Conservation (phyloP, 2,329 filamentous ascomycete species). For the Apiospora koreana region DNA sequence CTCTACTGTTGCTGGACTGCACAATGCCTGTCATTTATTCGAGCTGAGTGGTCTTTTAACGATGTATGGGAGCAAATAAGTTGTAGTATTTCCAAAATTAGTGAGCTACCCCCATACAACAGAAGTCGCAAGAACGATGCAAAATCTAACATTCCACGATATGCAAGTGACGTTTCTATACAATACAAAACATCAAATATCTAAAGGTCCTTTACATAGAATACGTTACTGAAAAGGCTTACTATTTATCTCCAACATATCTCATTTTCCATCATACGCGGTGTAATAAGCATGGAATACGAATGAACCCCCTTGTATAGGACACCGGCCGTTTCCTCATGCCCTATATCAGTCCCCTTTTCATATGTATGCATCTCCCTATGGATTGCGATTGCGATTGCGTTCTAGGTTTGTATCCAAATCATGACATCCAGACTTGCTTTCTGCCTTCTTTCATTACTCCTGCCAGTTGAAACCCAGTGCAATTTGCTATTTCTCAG, state of each 20-base stretch:
- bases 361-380: neutral
- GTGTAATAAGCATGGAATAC: neutral
- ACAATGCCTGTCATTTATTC: too few relatives aligned
- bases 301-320: neutral
- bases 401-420: neutral
- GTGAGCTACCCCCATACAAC: neutral
- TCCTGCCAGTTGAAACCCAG: neutral
- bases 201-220: neutral
- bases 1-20: neutral
- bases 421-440: neutral
- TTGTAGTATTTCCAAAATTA: neutral
- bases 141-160: neutral
- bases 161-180: neutral
- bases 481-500: neutral
- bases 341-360: neutral
- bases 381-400: neutral
- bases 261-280: neutral
- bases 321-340: neutral
- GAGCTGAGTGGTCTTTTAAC: neutral
- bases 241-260: neutral
- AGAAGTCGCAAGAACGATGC: neutral
- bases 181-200: neutral
- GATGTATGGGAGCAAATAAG: neutral
- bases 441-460: neutral
- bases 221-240: neutral